Evolutionary conservation across 2,329 filamentous ascomycete species (phyloP).

Genomic region (Daldinia sp.): DNA sequence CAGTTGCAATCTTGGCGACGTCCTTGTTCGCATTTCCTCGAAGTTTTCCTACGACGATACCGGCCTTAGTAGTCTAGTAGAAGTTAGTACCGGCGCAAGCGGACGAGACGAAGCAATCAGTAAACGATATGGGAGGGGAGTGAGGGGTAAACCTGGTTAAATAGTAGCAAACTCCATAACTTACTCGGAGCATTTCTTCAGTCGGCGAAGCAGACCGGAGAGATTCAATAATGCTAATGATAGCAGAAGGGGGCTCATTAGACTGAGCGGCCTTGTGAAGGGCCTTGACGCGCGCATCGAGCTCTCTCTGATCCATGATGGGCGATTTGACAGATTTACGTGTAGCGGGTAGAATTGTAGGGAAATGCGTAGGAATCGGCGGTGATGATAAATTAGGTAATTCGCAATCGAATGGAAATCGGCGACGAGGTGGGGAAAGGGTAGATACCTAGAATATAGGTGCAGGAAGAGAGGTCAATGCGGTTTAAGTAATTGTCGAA

Average conservation of each 20-base stretch:
- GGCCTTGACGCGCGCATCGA: constrained; percentile 80
- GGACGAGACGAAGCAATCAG: background rate
- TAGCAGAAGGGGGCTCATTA: constrained; percentile 78
- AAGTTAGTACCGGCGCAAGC: constrained; percentile 23
- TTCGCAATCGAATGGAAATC: constrained; percentile 6
- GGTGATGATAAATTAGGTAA: constrained; percentile 6
- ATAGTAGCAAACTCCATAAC: constrained; percentile 48
- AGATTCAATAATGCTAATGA: constrained; percentile 80
- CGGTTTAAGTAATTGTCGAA: constrained; percentile 16
- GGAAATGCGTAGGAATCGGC: constrained; percentile 2
- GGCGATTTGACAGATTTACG: background rate
- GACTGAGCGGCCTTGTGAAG: constrained; percentile 82
- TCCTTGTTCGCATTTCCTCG: constrained; percentile 83
- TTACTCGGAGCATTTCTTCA: constrained; percentile 87
- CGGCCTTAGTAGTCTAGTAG: constrained; percentile 82
- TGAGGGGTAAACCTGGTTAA: constrained; percentile 5
- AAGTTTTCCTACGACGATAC: constrained; percentile 87
- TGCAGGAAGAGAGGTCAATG: constrained; percentile 2
- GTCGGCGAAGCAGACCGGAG: constrained; percentile 85
- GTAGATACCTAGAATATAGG: background rate
- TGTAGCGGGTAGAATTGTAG: background rate
- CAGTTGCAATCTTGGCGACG: constrained; percentile 79
- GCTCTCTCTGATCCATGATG: constrained; percentile 83
- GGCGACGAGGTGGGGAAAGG: constrained; percentile 12
- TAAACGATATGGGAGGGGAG: background rate